Evolutionary conservation across 2,329 filamentous ascomycete species (phyloP).

Genomic region (Mollisiaceae sp.): DNA sequence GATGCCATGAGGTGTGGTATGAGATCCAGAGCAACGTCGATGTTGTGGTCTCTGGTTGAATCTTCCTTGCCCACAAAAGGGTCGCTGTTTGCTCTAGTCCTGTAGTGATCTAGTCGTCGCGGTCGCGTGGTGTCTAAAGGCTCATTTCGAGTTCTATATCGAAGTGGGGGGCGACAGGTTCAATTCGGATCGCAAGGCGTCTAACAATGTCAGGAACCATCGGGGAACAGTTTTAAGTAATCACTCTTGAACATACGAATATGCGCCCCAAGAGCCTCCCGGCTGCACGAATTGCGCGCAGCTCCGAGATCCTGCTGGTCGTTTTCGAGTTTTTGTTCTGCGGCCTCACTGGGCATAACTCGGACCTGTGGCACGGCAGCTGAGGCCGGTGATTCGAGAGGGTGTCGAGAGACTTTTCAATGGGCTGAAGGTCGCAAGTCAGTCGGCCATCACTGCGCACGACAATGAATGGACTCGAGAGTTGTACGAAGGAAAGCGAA

Average conservation of each 20-base stretch:
- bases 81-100: conserved; percentile 4
- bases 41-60: background rate
- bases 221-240: conserved; percentile 4
- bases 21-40: background rate
- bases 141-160: conserved; percentile 35
- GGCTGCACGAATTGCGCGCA: conserved; percentile 28
- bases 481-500: conserved; percentile 5
- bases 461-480: conserved; percentile 2
- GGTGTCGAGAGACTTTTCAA: conserved; percentile 4
- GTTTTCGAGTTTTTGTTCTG: conserved; percentile 17
- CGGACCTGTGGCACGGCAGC: conserved; percentile 8
- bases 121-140: conserved; percentile 22
- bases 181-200: conserved; percentile 29
- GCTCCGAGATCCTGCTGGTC: conserved; percentile 16
- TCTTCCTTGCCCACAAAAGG: conserved; percentile 1
- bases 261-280: conserved; percentile 22
- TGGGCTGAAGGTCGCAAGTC: conserved; percentile 15
- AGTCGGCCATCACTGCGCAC: conserved; percentile 12
- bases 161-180: conserved; percentile 24
- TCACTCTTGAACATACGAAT: conserved; percentile 12
- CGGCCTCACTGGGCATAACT: conserved; percentile 27
- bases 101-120: conserved; percentile 27
- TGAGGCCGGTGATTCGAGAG: conserved; percentile 4
- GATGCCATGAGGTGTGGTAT: conserved; percentile 38
- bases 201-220: conserved; percentile 24